These are phyloP conservation scores for Albophoma yamanashiensis DNA, from an alignment of 2,329 filamentous ascomycete genomes.

Conservation along the genomic window DNA sequence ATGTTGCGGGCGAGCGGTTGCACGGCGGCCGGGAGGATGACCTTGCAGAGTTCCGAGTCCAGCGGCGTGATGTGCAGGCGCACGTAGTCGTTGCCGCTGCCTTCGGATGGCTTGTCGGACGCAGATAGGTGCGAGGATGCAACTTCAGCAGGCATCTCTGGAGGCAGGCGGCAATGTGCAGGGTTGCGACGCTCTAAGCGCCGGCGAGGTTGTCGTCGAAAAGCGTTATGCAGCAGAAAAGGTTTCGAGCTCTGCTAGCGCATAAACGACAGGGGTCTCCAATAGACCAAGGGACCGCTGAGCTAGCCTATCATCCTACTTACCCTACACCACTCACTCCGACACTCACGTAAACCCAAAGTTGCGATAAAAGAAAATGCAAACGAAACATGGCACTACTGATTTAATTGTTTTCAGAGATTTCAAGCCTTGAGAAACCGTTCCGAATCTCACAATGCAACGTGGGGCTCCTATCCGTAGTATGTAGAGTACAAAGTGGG, in stretches of 20 bases:
- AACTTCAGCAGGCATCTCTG: constrained; percentile 14
- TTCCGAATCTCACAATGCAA: neutral
- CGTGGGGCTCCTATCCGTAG: neutral
- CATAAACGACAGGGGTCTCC: neutral
- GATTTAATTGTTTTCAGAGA: neutral
- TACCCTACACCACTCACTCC: neutral
- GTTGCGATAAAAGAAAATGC: neutral
- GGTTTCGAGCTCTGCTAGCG: neutral
- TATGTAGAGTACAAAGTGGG: too few relatives aligned
- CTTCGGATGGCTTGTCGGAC: constrained; percentile 3
- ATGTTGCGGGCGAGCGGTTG: constrained; percentile 62
- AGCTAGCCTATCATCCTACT: too few relatives aligned
- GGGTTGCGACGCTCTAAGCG: neutral
- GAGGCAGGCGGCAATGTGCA: neutral
- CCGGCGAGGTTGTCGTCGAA: neutral
- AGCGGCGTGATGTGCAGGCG: constrained; percentile 80
- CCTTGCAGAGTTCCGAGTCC: constrained; percentile 59
- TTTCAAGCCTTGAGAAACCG: rapidly evolving
- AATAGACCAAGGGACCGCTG: too few relatives aligned
- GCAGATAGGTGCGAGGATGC: constrained; percentile 1
- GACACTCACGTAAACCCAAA: neutral
- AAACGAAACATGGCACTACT: too few relatives aligned
- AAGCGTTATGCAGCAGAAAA: neutral
- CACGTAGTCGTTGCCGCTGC: constrained; percentile 15
- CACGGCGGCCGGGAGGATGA: constrained; percentile 59